Conservation (phyloP, 208 protist genomes). For the Crithidia acanthocephali region DNA sequence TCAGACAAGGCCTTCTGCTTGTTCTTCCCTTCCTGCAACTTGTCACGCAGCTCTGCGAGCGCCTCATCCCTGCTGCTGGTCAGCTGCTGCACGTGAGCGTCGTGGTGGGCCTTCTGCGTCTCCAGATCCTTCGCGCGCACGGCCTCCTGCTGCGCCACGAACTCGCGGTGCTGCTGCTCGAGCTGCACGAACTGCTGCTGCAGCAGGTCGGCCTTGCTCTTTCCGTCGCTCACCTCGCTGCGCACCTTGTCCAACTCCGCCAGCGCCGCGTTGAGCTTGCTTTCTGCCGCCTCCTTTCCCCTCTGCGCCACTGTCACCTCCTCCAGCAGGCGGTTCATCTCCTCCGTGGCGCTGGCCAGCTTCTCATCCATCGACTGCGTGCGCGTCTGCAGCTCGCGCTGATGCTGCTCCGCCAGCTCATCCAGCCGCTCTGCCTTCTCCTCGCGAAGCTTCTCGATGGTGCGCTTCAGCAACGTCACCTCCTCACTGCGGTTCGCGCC, state of each 20-base stretch:
- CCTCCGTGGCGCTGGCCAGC: conserved; percentile 36
- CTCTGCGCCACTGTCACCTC: conserved; percentile 31
- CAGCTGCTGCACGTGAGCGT: conserved; percentile 64
- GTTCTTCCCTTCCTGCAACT: conserved; percentile 65
- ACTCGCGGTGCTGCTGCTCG: conserved; percentile 58
- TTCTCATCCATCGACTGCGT: conserved; percentile 70
- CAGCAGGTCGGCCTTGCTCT: conserved; percentile 12
- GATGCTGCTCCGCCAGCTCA: conserved; percentile 64
- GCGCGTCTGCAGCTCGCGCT: conserved; percentile 55
- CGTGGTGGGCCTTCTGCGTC: conserved; percentile 44
- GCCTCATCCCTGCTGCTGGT: conserved; percentile 45
- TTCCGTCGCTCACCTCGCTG: conserved; percentile 19
- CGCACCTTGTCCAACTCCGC: conserved; percentile 33
- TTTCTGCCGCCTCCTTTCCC: conserved; percentile 29
- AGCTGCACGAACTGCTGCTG: conserved; percentile 37
- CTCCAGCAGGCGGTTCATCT: conserved; percentile 39
- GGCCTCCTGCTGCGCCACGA: conserved; percentile 48
- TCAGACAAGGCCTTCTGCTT: conserved; percentile 47
- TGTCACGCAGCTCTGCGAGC: conserved; percentile 24
- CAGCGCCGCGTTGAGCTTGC: conserved; percentile 16
- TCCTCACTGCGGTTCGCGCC: conserved; percentile 47
- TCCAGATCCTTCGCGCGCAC: conserved; percentile 36
- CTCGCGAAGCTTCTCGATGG: conserved; percentile 66
- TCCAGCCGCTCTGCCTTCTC: conserved; percentile 56
- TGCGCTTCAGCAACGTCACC: conserved; percentile 60